These are phyloP conservation scores for Parmelia sp. DNA, from an alignment of 495 filamentous ascomycete genomes.

Conservation along the genomic window DNA sequence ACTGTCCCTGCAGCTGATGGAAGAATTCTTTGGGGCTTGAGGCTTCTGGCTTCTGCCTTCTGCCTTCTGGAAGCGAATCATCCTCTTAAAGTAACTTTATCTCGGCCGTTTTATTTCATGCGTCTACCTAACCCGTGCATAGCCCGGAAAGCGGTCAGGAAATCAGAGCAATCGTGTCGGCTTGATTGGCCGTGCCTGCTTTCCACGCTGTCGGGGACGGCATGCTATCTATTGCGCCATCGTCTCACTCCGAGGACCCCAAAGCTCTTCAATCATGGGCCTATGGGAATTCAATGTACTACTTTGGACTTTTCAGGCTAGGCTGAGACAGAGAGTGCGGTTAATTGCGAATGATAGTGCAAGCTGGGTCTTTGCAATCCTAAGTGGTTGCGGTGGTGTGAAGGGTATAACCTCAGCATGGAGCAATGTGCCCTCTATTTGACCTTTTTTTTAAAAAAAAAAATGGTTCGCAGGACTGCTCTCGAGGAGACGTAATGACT, in stretches of 20 bases:
- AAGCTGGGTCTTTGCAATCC: not conserved
- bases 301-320: not conserved
- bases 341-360: not conserved
- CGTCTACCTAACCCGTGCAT: not conserved
- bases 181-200: conserved; percentile 11
- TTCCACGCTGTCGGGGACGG: not conserved
- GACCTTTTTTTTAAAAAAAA: too few species aligned
- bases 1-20: conserved; percentile 7
- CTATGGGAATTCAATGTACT: too few species aligned
- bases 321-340: too few species aligned
- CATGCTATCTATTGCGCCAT: conserved; percentile 19
- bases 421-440: too few species aligned
- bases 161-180: conserved; percentile 2
- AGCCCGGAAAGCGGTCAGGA: conserved; percentile 1
- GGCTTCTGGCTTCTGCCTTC: too few species aligned
- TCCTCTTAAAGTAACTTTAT: conserved; percentile 2
- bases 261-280: too few species aligned
- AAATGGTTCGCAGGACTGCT: too few species aligned
- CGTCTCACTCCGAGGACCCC: too few species aligned
- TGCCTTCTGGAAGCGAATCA: conserved; percentile 6
- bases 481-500: not conserved
- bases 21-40: too few species aligned
- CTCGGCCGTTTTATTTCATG: conserved; percentile 9
- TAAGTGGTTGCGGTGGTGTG: not conserved
- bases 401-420: too few species aligned